These are phyloP conservation scores for Aureobasidium sp. DNA, from an alignment of 2,329 filamentous ascomycete genomes.

Conservation along the genomic window DNA sequence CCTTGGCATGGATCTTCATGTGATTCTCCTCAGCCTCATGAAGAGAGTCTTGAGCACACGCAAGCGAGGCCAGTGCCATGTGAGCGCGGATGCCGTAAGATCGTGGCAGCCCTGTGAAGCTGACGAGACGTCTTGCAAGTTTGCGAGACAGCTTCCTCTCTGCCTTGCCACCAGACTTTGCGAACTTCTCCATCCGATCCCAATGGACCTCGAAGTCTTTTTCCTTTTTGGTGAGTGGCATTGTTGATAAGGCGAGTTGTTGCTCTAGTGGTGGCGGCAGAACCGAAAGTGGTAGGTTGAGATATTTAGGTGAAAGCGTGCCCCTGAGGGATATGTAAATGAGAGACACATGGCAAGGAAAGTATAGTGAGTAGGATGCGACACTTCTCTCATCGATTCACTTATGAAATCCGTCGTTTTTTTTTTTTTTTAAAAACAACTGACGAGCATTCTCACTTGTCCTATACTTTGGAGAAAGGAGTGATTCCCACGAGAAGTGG, in stretches of 20 bases:
- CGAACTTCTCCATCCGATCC: not conserved
- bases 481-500: too few species aligned
- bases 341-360: not conserved
- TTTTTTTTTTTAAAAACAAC: not conserved
- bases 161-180: not conserved
- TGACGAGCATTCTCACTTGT: not conserved
- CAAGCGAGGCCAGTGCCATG: not conserved
- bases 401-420: not conserved
- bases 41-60: not conserved
- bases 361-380: not conserved
- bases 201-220: not conserved
- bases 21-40: not conserved
- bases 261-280: not conserved
- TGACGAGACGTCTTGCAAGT: not conserved
- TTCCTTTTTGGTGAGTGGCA: not conserved
- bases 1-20: conserved; percentile 20
- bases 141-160: not conserved
- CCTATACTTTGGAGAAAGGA: too few species aligned
- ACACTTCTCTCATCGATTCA: not conserved
- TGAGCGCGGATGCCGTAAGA: not conserved
- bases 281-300: not conserved
- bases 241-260: not conserved
- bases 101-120: not conserved
- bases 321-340: not conserved
- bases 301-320: not conserved